Evolutionary conservation across 1,139 yeast species (phyloP).

Genomic region (Kodamaea sp.): DNA sequence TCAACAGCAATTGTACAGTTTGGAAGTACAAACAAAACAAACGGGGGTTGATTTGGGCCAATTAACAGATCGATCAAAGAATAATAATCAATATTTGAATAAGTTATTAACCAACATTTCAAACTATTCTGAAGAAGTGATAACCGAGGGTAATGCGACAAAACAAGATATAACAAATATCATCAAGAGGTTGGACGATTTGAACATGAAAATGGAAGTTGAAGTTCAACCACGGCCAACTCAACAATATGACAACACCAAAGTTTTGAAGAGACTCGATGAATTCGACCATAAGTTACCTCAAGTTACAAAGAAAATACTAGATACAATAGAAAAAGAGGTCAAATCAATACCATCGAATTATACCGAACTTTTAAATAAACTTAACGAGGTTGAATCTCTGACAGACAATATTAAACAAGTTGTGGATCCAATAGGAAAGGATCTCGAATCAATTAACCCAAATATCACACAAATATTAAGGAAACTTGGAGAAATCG

Average conservation of each 20-base stretch:
- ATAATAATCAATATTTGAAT: conserved; percentile 38
- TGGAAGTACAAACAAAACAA: conserved; percentile 36
- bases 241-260: background rate
- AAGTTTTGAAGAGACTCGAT: background rate
- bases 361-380: background rate
- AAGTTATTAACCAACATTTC: conserved; percentile 32
- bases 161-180: conserved; percentile 29
- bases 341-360: too few species aligned
- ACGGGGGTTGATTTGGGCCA: conserved; percentile 35
- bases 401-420: conserved; percentile 17
- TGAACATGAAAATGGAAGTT: conserved; percentile 2
- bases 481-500: too few species aligned
- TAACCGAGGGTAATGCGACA: conserved; percentile 38
- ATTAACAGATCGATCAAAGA: conserved; percentile 39
- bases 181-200: conserved; percentile 16
- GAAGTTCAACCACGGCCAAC: background rate
- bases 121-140: conserved; percentile 32
- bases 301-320: background rate
- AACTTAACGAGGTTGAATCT: conserved; percentile 8
- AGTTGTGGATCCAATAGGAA: conserved; percentile 25
- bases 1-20: conserved; percentile 27
- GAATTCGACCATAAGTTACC: background rate
- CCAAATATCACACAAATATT: too few species aligned
- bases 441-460: conserved; percentile 23
- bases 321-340: background rate